These are phyloP conservation scores for Metarhizium humberi DNA, from an alignment of 2,329 filamentous ascomycete genomes.

Conservation along the genomic window DNA sequence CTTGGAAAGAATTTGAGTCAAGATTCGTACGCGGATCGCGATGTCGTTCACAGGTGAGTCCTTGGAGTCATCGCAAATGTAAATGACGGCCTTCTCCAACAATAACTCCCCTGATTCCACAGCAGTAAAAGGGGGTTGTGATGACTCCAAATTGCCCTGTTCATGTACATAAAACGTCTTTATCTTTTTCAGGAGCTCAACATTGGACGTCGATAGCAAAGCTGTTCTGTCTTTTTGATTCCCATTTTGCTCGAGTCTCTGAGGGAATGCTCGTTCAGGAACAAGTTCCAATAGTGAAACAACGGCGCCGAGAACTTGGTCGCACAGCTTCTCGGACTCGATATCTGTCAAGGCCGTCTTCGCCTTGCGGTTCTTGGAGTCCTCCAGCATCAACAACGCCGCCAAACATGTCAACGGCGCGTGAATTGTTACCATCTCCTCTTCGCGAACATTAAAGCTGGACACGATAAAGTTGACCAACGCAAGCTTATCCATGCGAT, in stretches of 20 bases:
- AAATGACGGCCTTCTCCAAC: conserved; percentile 46
- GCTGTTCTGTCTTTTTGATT: conserved; percentile 1
- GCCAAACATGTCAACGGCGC: conserved; percentile 56
- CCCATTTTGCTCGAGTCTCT: conserved; percentile 11
- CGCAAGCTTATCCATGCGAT: conserved; percentile 54
- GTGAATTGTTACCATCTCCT: conserved; percentile 87
- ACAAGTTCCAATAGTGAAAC: conserved; percentile 52
- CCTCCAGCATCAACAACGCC: conserved; percentile 57
- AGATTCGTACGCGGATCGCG: conserved; percentile 47
- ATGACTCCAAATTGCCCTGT: conserved; percentile 59
- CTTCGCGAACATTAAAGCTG: conserved; percentile 89
- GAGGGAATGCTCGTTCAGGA: conserved; percentile 52
- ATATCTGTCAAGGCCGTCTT: conserved; percentile 20
- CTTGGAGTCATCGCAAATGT: conserved; percentile 39
- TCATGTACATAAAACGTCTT: conserved; percentile 59
- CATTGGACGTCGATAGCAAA: conserved; percentile 14
- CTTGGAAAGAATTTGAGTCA: conserved; percentile 50
- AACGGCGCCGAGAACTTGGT: conserved; percentile 37
- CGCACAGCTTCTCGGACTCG: conserved; percentile 20
- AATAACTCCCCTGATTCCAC: conserved; percentile 51
- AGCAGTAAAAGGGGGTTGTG: conserved; percentile 48
- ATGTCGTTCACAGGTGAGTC: conserved; percentile 36
- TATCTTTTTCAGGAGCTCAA: conserved; percentile 52
- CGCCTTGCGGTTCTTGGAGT: conserved; percentile 32
- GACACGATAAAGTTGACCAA: conserved; percentile 73